Evolutionary conservation across 208 protist genomes (phyloP).

Genomic region (Leishmania arabica): DNA sequence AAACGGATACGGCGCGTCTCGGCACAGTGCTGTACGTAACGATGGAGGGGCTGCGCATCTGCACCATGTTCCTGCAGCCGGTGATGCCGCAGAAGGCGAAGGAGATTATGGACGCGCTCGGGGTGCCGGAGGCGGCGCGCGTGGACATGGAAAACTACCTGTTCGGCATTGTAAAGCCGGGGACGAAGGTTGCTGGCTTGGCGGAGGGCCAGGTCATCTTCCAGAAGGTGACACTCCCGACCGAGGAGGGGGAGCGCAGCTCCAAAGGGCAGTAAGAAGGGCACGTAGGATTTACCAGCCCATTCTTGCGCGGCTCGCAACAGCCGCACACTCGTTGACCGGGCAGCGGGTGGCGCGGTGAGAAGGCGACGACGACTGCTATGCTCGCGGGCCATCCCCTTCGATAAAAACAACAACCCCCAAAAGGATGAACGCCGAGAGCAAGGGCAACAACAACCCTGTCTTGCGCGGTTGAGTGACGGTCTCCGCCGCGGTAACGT

Average conservation of each 20-base stretch:
- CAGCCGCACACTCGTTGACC: background rate
- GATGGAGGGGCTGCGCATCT: conserved; percentile 90
- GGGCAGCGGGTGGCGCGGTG: background rate
- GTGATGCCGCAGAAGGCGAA: conserved; percentile 80
- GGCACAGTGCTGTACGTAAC: conserved; percentile 90
- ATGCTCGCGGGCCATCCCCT: background rate
- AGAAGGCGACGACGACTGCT: background rate
- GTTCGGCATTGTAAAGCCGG: conserved; percentile 67
- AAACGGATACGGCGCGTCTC: conserved; percentile 71
- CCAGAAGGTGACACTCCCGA: conserved; percentile 48
- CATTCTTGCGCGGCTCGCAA: background rate
- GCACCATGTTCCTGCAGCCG: conserved; percentile 78
- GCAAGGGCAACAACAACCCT: background rate
- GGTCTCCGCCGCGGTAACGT: conserved; percentile 14
- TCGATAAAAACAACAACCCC: background rate
- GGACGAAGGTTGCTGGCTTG: conserved; percentile 54
- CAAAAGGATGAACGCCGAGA: background rate
- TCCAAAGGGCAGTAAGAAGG: conserved; percentile 12
- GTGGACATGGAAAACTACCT: conserved; percentile 57
- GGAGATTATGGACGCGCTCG: conserved; percentile 88
- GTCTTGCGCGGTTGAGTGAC: background rate
- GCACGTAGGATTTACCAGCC: conserved; percentile 4
- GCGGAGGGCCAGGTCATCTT: conserved; percentile 76
- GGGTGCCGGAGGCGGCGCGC: conserved; percentile 65
- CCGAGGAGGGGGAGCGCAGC: conserved; percentile 21